phyloP scores from a whole-genome alignment of 176 grass and related monocot genomes.

The Aegilops sharonensis region DNA sequence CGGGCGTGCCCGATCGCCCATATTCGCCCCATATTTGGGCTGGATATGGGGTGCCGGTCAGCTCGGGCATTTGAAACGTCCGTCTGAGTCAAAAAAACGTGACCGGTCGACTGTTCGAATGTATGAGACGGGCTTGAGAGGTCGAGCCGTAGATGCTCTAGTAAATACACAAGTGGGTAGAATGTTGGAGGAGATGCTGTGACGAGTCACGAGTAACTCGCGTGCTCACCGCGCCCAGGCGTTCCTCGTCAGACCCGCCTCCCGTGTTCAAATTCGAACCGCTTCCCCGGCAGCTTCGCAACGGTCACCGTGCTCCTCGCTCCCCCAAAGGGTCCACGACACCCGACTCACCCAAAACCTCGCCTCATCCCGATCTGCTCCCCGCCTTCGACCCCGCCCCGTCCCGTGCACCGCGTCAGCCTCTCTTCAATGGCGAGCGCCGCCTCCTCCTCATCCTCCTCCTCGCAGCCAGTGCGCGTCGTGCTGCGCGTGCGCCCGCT shows the following conservation, averaged over 20 bases:
- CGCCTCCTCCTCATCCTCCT: background rate
- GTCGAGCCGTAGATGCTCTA: too few species aligned
- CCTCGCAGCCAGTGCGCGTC: conserved; percentile 60
- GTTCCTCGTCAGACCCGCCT: conserved; percentile 14
- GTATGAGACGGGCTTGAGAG: too few species aligned
- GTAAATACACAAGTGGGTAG: too few species aligned
- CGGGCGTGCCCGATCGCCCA: too few species aligned
- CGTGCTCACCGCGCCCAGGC: background rate
- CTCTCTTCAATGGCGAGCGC: conserved; percentile 35
- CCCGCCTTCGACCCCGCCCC: background rate
- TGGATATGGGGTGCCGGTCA: too few species aligned
- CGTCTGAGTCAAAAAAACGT: too few species aligned
- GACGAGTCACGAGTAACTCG: too few species aligned
- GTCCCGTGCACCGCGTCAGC: background rate
- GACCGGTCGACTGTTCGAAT: too few species aligned
- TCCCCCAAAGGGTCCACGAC: background rate
- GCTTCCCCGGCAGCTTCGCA: background rate
- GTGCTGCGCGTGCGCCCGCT: conserved; percentile 86
- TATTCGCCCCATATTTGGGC: too few species aligned
- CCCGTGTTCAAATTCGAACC: conserved; percentile 61
- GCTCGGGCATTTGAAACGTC: too few species aligned
- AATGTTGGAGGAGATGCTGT: too few species aligned
- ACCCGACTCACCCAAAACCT: background rate
- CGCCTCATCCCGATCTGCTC: background rate
- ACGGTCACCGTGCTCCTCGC: conserved; percentile 17